Evolutionary conservation across 305 asterid species (phyloP).

Genomic region (Withania somnifera): DNA sequence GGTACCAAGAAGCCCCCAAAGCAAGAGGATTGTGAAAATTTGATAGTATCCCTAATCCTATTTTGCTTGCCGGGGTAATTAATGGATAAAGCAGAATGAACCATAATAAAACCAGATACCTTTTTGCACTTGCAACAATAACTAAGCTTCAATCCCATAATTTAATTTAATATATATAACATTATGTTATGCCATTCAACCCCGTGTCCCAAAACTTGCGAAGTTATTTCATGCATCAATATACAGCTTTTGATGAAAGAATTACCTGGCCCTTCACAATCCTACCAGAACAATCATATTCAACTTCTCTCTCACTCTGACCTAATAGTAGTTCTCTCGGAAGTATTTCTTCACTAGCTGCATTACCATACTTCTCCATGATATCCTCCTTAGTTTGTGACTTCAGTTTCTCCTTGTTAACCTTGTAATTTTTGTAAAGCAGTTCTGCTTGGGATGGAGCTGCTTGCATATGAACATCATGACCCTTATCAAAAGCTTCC

Average conservation of each 20-base stretch:
- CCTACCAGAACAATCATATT: slow-evolving; percentile 98
- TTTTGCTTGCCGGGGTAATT: not conserved
- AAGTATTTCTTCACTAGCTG: slow-evolving; percentile 70
- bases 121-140: not conserved
- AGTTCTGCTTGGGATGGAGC: slow-evolving; percentile 98
- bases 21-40: not conserved
- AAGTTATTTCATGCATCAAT: not conserved
- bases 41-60: not conserved
- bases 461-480: slow-evolving; percentile 95
- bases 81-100: not conserved
- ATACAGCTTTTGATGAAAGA: not conserved
- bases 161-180: not conserved
- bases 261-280: slow-evolving; percentile 92
- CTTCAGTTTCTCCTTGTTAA: slow-evolving; percentile 72
- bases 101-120: not conserved
- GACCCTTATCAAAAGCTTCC: slow-evolving; percentile 98
- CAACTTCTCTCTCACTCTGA: slow-evolving; percentile 80
- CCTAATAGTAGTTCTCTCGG: slow-evolving; percentile 88
- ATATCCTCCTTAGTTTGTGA: slow-evolving; percentile 70
- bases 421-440: slow-evolving; percentile 57
- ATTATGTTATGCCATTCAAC: not conserved
- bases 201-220: not conserved
- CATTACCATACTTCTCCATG: slow-evolving; percentile 90
- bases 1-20: not conserved
- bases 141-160: not conserved